Base-by-base conservation (phyloP, 1,284 basidiomycete species). In the Malassezia yamatoensis region DNA sequence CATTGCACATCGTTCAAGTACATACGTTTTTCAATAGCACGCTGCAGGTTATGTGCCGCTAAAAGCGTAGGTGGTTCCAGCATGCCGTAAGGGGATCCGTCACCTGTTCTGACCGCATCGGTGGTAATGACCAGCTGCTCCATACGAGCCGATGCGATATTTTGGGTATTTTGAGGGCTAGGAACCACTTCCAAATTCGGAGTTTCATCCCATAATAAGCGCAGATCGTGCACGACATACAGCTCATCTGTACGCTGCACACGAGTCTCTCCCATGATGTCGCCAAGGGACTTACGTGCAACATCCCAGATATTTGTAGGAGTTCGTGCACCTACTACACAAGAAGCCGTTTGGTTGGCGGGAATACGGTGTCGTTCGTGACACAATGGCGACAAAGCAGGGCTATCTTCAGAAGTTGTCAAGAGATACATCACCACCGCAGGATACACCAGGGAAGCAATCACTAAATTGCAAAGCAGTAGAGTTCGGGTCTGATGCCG, bases 401-500 rank as follows among this genome's bases (percentile, higher is more conserved):
- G 41, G 21, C 48, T 39, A 18, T 51, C 54, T n/a, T 57, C 54
- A 1, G 54, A 51, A n/a, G 55, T 58, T 21, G 48, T 53, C 21
- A 58, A 37, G 18, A 73, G 65, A 62, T 72, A 73, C 54, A 73
- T 70, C 37, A 70, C 70, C 15, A 67, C 67, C 9, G 70, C 70
- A 7, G 70, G 70, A 44, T 73, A 96, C 74, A 93, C 88, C 48
- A 98, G 83, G 39, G 88, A 90, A 44, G 90, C 93, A 78, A 98
- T 96, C 68, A 96, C 88, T 58, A 96, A 81, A 57, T 87, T 86
- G 54, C 89, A 93, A 58, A 94, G 85, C 60, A 98, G 81, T 66
- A 98, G 85, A 35, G 94, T 86, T 50, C 90, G 84, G 53, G 93
- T 91, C 79, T 94, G 88, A 74, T 89, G 87, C 5, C 59, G 58